Percentiles rank a stretch among this genome's conserved stretches.
These are phyloP conservation scores for Oryza glumipatula DNA, from an alignment of 176 grass and related monocot species.

Conservation along the genomic window DNA sequence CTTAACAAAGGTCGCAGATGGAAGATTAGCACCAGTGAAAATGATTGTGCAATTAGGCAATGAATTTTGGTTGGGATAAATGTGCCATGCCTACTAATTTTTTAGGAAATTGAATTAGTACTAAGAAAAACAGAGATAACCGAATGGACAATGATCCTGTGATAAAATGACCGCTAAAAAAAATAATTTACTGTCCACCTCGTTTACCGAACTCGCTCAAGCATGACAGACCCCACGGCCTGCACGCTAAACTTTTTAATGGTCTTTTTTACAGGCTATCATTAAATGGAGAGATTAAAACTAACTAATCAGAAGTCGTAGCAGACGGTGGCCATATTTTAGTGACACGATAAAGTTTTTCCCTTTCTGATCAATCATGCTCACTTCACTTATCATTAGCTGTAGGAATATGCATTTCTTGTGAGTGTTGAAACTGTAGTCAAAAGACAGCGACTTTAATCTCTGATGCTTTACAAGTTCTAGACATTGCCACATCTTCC, in stretches of 20 bases:
- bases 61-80: neutral
- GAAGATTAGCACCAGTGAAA: neutral
- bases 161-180: neutral
- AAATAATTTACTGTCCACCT: neutral
- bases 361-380: neutral
- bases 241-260: too few relatives aligned
- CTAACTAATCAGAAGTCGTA: neutral
- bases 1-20: neutral
- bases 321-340: neutral
- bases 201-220: neutral
- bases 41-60: neutral
- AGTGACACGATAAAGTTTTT: neutral
- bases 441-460: neutral
- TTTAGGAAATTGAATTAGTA: neutral
- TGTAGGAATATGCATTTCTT: neutral
- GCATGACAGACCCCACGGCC: neutral
- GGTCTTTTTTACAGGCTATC: too few relatives aligned
- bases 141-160: neutral
- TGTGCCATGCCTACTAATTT: neutral
- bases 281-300: too few relatives aligned
- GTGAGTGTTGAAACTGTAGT: neutral
- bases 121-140: neutral
- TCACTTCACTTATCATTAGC: neutral
- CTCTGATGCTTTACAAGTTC: neutral
- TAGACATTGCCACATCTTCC: neutral